Conservation (phyloP, 805 yeast genomes). For the Candida oleophila region DNA sequence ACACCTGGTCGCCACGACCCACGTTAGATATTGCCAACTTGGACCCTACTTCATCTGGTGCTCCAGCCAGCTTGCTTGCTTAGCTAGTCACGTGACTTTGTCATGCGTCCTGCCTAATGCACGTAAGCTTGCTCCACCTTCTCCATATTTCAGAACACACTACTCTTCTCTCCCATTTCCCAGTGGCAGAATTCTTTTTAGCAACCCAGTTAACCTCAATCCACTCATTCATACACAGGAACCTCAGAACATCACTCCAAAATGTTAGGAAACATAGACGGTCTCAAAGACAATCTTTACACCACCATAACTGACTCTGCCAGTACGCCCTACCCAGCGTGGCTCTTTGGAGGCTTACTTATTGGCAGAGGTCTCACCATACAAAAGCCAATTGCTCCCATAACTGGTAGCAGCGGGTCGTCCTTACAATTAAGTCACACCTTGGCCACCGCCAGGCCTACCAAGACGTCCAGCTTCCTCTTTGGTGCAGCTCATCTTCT, state of each 20-base stretch:
- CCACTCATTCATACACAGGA: background rate
- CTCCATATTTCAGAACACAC: background rate
- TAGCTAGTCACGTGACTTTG: too few relatives aligned
- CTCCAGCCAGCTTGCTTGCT: too few relatives aligned
- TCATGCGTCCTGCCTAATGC: too few relatives aligned
- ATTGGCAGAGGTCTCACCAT: constrained; percentile 13
- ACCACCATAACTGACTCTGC: background rate
- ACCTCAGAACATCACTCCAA: background rate
- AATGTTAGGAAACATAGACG: background rate
- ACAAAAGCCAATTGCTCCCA: constrained; percentile 13
- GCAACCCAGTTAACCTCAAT: background rate
- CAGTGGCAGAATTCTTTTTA: background rate
- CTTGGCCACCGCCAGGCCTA: constrained; percentile 30
- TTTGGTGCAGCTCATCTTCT: constrained; percentile 64
- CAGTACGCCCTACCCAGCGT: constrained; percentile 22
- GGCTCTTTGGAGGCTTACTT: constrained; percentile 15
- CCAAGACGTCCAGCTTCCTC: constrained; percentile 42
- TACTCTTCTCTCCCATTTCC: background rate
- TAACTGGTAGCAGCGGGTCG: constrained; percentile 18
- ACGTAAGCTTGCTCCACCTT: too few relatives aligned
- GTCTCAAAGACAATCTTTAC: background rate
- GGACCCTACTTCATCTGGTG: too few relatives aligned
- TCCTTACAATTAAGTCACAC: constrained; percentile 17
- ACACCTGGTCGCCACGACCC: too few relatives aligned
- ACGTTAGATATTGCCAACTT: too few relatives aligned